Conservation (phyloP, 139 green algal species). For the Coelastrella sp. region DNA sequence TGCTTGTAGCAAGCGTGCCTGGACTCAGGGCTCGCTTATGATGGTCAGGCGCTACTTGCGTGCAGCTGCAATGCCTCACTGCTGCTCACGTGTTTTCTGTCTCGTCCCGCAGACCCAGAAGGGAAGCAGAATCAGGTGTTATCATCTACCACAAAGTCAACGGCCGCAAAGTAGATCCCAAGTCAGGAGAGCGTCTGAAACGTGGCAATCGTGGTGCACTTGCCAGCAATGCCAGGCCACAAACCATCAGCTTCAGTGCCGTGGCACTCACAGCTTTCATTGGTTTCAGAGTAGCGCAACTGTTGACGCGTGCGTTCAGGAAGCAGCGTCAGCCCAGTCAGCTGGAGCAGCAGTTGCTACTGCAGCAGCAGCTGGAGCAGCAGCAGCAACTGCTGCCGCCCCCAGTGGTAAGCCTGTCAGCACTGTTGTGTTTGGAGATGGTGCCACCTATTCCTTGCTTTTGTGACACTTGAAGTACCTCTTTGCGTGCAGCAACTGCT, state of each 20-base stretch:
- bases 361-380: slow-evolving; percentile 1
- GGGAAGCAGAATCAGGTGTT: neutral
- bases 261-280: slow-evolving; percentile 39
- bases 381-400: slow-evolving; percentile 18
- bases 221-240: neutral
- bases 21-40: no score
- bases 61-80: neutral
- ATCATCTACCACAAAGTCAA: slow-evolving; percentile 42
- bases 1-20: no score
- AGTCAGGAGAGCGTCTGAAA: slow-evolving; percentile 5
- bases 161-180: slow-evolving; percentile 1
- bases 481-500: neutral
- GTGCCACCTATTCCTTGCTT: neutral
- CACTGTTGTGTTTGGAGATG: neutral
- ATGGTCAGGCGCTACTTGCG: no score
- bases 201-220: neutral
- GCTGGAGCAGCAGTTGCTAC: slow-evolving; percentile 6
- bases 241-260: slow-evolving; percentile 35
- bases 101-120: slow-evolving; percentile 2
- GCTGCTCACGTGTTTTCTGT: neutral
- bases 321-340: neutral
- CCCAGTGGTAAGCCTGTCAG: slow-evolving; percentile 2
- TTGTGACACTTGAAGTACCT: no score
- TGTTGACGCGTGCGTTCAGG: slow-evolving; percentile 16
- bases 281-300: slow-evolving; percentile 33